Evolutionary conservation across 2,329 filamentous ascomycete species (phyloP), one percentile per base, ranked within the genome.

Genomic region (Pleomassaria siparia): DNA sequence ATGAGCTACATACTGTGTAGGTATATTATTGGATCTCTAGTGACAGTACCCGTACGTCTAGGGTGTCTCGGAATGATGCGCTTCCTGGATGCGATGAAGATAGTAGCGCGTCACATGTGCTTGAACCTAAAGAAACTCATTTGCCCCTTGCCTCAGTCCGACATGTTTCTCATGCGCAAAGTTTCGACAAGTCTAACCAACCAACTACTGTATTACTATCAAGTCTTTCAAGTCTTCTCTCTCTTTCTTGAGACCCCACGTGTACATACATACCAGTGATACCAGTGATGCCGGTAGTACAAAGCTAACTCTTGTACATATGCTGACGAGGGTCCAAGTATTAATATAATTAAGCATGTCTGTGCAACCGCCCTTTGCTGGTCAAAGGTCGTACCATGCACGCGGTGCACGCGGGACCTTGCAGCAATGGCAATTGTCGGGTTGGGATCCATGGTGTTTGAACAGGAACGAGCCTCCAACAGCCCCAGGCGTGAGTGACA

Each of bases 161-260:
- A 40, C 49, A 51, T 51, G 24, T 51, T 51, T 16, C 49, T 40
- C 44, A 45, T 43, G 12, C 49, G 44, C 25, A 51, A 41, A 9
- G 49, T 51, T 22, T 51, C 49, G 7, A 49, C 42, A 4, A 45
- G 44, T 39, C 28, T 40, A 2, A 51, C 49, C 9, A 45, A 48
- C 24, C n/a, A n/a, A n/a, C n/a, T n/a, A n/a, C n/a, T n/a, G n/a
- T n/a, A n/a, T n/a, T n/a, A n/a, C n/a, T n/a, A n/a, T n/a, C n/a
- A n/a, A n/a, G n/a, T 51, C 49, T 41, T 51, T 40, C 18, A 51
- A 26, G 16, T 51, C 46, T 28, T 51, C 45, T 25, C 45, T 40
- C 28, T 42, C n/a, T n/a, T n/a, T n/a, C n/a, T n/a, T n/a, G n/a
- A n/a, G n/a, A n/a, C n/a, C n/a, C n/a, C n/a, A n/a, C n/a, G n/a